phyloP scores from a whole-genome alignment of 495 filamentous ascomycete genomes.

The Neurospora sp. region DNA sequence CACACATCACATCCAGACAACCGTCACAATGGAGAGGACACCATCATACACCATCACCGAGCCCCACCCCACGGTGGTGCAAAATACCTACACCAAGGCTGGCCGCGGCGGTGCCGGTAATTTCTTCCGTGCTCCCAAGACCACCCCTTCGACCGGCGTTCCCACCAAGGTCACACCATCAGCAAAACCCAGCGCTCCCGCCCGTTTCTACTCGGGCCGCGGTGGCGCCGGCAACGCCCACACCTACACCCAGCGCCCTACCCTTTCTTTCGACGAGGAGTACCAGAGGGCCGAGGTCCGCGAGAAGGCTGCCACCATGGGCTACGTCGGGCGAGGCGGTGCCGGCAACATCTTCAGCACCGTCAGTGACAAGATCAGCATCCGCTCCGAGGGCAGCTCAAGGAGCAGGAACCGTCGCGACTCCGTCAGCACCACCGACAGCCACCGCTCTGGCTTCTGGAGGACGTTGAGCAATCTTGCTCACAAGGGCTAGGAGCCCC shows the following conservation, averaged over 20 bases:
- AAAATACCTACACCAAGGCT: slow-evolving; percentile 55
- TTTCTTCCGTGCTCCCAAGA: slow-evolving; percentile 59
- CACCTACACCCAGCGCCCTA: slow-evolving; percentile 49
- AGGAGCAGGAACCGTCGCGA: slow-evolving; percentile 21
- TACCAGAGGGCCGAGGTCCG: slow-evolving; percentile 53
- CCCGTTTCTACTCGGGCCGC: slow-evolving; percentile 65
- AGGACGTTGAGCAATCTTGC: slow-evolving; percentile 13
- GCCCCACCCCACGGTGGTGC: slow-evolving; percentile 63
- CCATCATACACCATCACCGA: slow-evolving; percentile 60
- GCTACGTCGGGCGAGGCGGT: slow-evolving; percentile 79
- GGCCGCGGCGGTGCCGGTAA: slow-evolving; percentile 89
- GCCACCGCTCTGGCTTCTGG: slow-evolving; percentile 16
- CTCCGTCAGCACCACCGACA: slow-evolving; percentile 20
- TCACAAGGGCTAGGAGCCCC: slow-evolving; percentile 1
- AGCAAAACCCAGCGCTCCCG: slow-evolving; percentile 25
- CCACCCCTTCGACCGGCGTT: slow-evolving; percentile 36
- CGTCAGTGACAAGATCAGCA: slow-evolving; percentile 6
- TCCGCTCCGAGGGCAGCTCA: slow-evolving; percentile 11
- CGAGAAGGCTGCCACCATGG: slow-evolving; percentile 45
- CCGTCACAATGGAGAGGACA: slow-evolving; percentile 18
- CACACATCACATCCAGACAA: slow-evolving; percentile 17
- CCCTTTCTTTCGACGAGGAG: slow-evolving; percentile 91
- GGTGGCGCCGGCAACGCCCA: slow-evolving; percentile 88
- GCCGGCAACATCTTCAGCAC: slow-evolving; percentile 61
- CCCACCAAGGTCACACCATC: slow-evolving; percentile 15